A percentile compares a stretch with the other conserved stretches of the same genome.
Evolutionary conservation across 2,329 filamentous ascomycete species (phyloP).

Genomic region (Stachybotrys elegans): DNA sequence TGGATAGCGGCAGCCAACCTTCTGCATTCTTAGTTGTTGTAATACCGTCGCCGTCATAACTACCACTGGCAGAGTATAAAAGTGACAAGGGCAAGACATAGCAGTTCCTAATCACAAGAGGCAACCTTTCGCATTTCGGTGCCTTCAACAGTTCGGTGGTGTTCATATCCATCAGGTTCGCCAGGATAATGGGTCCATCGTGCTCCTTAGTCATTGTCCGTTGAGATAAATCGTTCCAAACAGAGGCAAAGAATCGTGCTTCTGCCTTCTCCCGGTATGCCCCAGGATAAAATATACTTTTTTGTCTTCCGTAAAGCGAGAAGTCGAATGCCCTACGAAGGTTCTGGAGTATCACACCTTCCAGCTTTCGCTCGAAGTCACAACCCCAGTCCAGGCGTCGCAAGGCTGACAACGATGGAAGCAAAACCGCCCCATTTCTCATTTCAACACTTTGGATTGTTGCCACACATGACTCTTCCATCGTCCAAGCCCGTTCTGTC

Average conservation of each 20-base stretch:
- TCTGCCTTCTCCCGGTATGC: background rate
- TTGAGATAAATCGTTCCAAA: background rate
- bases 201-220: background rate
- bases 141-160: background rate
- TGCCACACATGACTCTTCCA: background rate
- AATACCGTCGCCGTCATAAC: background rate
- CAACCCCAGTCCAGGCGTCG: background rate
- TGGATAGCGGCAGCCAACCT: background rate
- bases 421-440: background rate
- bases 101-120: background rate
- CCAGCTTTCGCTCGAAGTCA: background rate
- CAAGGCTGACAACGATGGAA: background rate
- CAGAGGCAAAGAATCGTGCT: background rate
- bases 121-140: background rate
- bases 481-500: background rate
- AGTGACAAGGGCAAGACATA: background rate
- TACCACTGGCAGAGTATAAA: background rate
- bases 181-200: background rate
- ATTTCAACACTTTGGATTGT: background rate
- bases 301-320: background rate
- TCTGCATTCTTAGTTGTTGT: background rate
- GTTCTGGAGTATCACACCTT: background rate
- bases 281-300: background rate
- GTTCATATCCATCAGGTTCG: background rate
- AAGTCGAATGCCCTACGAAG: background rate